Evolutionary conservation across 257 asterid species (phyloP).

Genomic region (Gynochthodes officinalis): DNA sequence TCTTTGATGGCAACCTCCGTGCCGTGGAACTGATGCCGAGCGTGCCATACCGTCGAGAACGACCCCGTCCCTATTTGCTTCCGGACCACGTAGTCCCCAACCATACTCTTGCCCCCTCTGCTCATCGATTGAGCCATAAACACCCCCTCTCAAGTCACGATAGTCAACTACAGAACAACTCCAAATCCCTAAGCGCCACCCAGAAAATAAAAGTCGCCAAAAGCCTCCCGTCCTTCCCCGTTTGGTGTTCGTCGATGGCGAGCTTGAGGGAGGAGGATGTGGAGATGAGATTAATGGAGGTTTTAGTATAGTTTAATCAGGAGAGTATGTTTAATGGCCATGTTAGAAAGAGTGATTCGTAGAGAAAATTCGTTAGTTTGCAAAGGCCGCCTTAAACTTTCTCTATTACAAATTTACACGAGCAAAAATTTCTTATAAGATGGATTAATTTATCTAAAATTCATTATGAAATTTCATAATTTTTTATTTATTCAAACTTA

Average conservation of each 20-base stretch:
- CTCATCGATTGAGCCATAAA: slow-evolving; percentile 57
- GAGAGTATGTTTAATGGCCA: not conserved
- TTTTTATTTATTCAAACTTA: no score
- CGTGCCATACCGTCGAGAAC: slow-evolving; percentile 96
- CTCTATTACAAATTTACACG: no score
- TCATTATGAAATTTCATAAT: no score
- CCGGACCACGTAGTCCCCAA: slow-evolving; percentile 80
- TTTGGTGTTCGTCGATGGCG: not conserved
- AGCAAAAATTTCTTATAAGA: no score
- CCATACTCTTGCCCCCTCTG: slow-evolving; percentile 42
- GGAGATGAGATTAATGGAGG: slow-evolving; percentile 20
- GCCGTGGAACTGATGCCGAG: slow-evolving; percentile 72
- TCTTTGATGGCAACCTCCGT: slow-evolving; percentile 93
- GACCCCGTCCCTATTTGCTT: slow-evolving; percentile 81
- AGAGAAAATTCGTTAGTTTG: no score
- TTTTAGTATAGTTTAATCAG: not conserved
- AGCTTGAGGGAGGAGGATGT: not conserved
- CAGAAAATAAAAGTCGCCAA: not conserved
- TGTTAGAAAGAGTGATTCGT: no score
- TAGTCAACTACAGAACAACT: not conserved
- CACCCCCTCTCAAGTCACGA: not conserved
- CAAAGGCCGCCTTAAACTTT: no score
- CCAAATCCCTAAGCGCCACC: slow-evolving; percentile 22
- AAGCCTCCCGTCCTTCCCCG: not conserved
- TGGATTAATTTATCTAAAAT: no score